These are phyloP conservation scores for Candida argentea DNA, from an alignment of 805 yeast species.

Conservation along the genomic window DNA sequence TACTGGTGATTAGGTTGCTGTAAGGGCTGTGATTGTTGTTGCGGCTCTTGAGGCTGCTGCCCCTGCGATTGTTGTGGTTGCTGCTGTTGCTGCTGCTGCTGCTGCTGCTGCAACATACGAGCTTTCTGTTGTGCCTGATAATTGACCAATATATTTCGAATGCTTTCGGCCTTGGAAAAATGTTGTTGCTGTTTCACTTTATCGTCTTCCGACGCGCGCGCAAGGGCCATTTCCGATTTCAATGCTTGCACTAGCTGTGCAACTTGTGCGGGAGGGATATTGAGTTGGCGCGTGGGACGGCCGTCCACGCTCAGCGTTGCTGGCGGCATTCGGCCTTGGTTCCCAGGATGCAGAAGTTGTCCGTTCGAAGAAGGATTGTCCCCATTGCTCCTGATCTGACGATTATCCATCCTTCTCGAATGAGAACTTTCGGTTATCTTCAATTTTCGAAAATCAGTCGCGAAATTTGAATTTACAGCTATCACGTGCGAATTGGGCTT, in stretches of 20 bases:
- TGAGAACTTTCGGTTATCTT: no score
- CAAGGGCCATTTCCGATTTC: slow-evolving; percentile 48
- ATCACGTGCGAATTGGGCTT: no score
- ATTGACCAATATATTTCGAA: slow-evolving; percentile 49
- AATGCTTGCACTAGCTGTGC: slow-evolving; percentile 52
- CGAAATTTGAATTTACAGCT: no score
- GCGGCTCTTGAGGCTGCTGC: slow-evolving; percentile 8
- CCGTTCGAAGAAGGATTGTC: no score
- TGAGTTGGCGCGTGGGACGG: slow-evolving; percentile 13
- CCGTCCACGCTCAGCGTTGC: no score
- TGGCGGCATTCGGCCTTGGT: no score
- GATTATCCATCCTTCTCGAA: no score
- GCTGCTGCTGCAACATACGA: slow-evolving; percentile 9
- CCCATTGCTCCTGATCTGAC: no score
- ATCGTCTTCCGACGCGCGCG: slow-evolving; percentile 50
- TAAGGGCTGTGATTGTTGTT: slow-evolving; percentile 2
- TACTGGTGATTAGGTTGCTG: slow-evolving; percentile 2
- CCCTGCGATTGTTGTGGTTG: slow-evolving; percentile 19
- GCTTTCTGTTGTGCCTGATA: slow-evolving; percentile 37
- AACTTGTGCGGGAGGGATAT: slow-evolving; percentile 41
- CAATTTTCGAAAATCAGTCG: no score
- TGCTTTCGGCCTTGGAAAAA: slow-evolving; percentile 50
- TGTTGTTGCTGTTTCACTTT: slow-evolving; percentile 57
- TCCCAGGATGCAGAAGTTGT: no score
- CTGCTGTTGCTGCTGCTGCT: slow-evolving; percentile 4